Evolutionary conservation across 768 basidiomycete genomes (phyloP), one percentile per base, ranked within the genome.

Genomic region (Boletus rubropictus): DNA sequence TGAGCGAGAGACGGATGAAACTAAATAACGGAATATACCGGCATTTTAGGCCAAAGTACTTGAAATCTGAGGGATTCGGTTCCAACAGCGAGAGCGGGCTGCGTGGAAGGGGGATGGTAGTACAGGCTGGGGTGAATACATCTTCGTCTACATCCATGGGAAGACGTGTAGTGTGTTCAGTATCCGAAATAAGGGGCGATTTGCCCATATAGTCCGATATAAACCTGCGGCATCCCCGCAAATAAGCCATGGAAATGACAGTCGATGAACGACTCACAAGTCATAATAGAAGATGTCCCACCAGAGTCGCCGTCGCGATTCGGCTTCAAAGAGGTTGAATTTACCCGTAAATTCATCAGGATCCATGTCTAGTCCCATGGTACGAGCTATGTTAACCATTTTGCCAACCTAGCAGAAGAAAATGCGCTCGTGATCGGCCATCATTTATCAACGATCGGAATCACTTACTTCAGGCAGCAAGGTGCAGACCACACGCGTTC

Each of bases 261-360:
- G 0, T 39, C 12, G 29, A 21, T 15, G 45, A 38, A 49, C 34
- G n/a, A 76, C 84, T 56, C 61, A 89, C 88, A 83, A 59, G 62
- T 90, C 89, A 61, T 81, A 88, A 64, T 78, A 86, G 59, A 80
- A 75, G 10, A 88, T 72, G 43, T 86, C 83, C 88, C 88, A 90
- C 85, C 88, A 88, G 6, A 86, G 63, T 52, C 81, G 65, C 48
- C 78, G 63, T 45, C 80, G 66, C 40, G 72, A 65, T 62, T 79
- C 77, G 10, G 74, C 74, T 39, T 80, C 73, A 38, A 76, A 79
- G 2, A 77, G 62, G 36, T 54, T 70, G 54, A 75, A 77, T 56
- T 62, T 74, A 24, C 72, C 70, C 0, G 71, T 65, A 48, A 70
- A 70, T 50, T 77, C 77, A 50, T 78, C 78, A 0, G 81, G 79